These are phyloP conservation scores for Peronospora destructor DNA, from an alignment of 352 stramenopile species.

Conservation along the genomic window DNA sequence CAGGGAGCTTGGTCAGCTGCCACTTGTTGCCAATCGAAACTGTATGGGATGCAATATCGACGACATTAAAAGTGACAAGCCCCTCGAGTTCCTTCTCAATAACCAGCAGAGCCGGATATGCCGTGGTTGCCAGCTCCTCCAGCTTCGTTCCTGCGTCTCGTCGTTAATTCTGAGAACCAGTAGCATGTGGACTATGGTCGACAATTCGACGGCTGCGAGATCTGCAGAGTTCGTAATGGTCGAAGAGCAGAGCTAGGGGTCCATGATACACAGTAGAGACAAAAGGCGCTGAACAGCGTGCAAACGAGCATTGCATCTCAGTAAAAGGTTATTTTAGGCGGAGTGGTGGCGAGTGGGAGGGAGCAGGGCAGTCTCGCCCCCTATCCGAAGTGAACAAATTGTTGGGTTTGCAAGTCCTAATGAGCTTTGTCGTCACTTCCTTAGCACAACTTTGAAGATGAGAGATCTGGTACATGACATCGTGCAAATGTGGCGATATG, in stretches of 20 bases:
- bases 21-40: constrained; percentile 43
- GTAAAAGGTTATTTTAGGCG: too few species aligned
- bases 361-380: too few species aligned
- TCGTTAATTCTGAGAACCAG: constrained; percentile 26
- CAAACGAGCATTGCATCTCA: constrained; percentile 10
- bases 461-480: too few species aligned
- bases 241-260: constrained; percentile 11
- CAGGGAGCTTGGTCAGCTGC: constrained; percentile 39
- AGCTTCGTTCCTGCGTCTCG: constrained; percentile 15
- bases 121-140: constrained; percentile 22
- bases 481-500: too few species aligned
- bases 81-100: constrained; percentile 41
- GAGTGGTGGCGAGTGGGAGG: too few species aligned
- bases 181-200: constrained; percentile 28
- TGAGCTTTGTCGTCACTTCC: too few species aligned
- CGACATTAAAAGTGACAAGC: constrained; percentile 37
- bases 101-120: constrained; percentile 34
- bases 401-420: too few species aligned
- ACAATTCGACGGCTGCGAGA: constrained; percentile 27
- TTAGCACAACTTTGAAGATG: too few species aligned
- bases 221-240: constrained; percentile 21
- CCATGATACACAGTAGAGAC: constrained; percentile 17
- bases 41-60: constrained; percentile 34
- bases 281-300: constrained; percentile 13
- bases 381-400: too few species aligned